Conservation (phyloP, 2,329 filamentous ascomycete species). For the Rutstroemia sp. region DNA sequence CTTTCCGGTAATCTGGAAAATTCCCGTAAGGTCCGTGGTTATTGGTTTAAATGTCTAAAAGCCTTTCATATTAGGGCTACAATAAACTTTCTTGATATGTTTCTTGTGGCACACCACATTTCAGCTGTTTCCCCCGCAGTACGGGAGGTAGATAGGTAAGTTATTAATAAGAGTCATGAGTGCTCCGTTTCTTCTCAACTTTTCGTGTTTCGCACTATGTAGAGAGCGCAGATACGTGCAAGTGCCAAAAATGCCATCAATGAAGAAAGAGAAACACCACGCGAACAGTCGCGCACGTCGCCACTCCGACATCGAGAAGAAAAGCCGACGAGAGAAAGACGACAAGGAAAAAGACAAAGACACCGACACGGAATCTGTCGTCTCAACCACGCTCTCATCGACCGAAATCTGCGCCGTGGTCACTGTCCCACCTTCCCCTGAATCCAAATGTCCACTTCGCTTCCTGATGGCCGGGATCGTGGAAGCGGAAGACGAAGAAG, state of each 20-base stretch:
- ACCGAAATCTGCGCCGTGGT: constrained; percentile 5
- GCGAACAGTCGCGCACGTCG: constrained; percentile 19
- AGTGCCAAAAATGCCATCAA: constrained; percentile 17
- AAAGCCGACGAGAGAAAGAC: constrained; percentile 23
- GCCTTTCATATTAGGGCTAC: neutral
- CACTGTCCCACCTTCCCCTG: constrained; percentile 7
- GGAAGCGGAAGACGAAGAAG: constrained; percentile 13
- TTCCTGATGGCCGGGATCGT: constrained; percentile 22
- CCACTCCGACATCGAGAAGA: constrained; percentile 18
- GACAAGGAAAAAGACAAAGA: constrained; percentile 21
- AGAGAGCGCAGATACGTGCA: constrained; percentile 9
- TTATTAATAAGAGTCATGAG: too few relatives aligned
- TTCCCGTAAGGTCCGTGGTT: neutral
- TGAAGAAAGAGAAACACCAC: constrained; percentile 23
- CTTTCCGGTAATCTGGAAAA: neutral
- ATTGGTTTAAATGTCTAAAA: neutral
- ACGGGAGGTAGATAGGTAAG: too few relatives aligned
- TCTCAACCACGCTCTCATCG: constrained; percentile 14
- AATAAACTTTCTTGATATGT: neutral
- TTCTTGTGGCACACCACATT: neutral
- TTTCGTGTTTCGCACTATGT: too few relatives aligned
- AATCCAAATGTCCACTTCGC: constrained; percentile 22
- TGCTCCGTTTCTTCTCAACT: too few relatives aligned
- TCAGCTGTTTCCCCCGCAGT: neutral
- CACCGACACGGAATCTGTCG: constrained; percentile 18